Base-by-base conservation (phyloP, 2,329 filamentous ascomycete species). In the Volutella citrinella region DNA sequence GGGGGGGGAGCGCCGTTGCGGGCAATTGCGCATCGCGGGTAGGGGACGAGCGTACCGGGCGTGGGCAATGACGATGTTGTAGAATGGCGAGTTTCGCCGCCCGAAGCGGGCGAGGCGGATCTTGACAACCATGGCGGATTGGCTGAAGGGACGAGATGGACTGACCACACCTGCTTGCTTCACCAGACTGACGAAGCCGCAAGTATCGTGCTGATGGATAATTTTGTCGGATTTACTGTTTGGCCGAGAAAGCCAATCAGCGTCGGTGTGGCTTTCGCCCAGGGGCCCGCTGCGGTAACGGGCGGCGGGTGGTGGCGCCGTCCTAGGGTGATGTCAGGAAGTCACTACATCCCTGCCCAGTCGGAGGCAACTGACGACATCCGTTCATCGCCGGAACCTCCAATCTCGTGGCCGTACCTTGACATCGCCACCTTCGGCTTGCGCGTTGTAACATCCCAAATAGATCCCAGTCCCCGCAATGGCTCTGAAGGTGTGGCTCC, bases 31-130 rank as follows among this genome's bases (percentile, higher is more conserved):
- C n/a, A n/a, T n/a, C n/a, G 16, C 9, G 30, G 29, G 23, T 38
- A 30, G 25, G 34, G 22, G 22, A n/a, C 11, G 25, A 19, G 45
- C 72, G 47, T 76, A 94, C 87, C 90, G 82, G 28, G 90, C 90
- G 57, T 97, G 91, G 12, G 89, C 79, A 46, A 98, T 87, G 48
- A 97, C 88, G 46, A 98, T 96, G 69, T 98, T 98, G 76, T 95
- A 98, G 54, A 96, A 84, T 4, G 93, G 91, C n/a, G 78, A 63
- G 60, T 95, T 90, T 47, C 78, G 80, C 63, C 84, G 87, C 59
- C 90, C 89, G 63, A 97, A 95, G 63, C 93, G 90, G 52, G 93
- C 87, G 52, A 98, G 81, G 40, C 93, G 84, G 63, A 98, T 93
- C 63, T 86, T 86, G 56, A 98, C 76, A 43, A 97, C 91, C 93